Conservation (phyloP, 495 filamentous ascomycete species). For the Penicillium canariense region DNA sequence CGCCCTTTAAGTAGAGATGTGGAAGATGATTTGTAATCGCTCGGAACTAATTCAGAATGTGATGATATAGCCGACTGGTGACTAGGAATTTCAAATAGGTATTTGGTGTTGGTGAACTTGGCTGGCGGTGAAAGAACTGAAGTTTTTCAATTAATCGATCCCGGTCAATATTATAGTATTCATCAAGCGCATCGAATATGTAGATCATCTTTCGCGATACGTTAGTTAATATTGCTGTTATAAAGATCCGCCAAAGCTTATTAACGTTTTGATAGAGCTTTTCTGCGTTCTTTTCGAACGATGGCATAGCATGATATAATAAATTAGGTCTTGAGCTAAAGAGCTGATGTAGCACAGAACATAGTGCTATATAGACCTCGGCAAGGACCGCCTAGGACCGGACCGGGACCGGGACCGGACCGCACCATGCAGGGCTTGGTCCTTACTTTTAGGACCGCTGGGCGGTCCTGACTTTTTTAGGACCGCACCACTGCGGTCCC, state of each 20-base stretch:
- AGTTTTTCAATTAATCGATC: conserved; percentile 25
- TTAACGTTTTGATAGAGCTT: conserved; percentile 20
- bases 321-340: conserved; percentile 28
- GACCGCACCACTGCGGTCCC: no score
- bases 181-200: conserved; percentile 44
- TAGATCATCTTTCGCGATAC: conserved; percentile 26
- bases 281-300: conserved; percentile 26
- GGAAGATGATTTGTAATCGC: conserved; percentile 15
- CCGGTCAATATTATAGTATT: conserved; percentile 28
- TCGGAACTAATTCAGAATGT: conserved; percentile 30
- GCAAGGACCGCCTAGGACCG: no score
- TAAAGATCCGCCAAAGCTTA: conserved; percentile 35
- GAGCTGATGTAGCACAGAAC: conserved; percentile 42
- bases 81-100: conserved; percentile 39
- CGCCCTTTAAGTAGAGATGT: conserved; percentile 33
- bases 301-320: conserved; percentile 22
- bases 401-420: no score
- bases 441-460: no score
- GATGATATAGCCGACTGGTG: conserved; percentile 42
- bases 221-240: conserved; percentile 15
- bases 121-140: neutral
- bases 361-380: conserved; percentile 36
- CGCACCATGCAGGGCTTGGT: no score
- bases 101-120: neutral
- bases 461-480: no score